Base-by-base conservation (phyloP, 768 basidiomycete genomes). In the Hypholoma sublateritium region DNA sequence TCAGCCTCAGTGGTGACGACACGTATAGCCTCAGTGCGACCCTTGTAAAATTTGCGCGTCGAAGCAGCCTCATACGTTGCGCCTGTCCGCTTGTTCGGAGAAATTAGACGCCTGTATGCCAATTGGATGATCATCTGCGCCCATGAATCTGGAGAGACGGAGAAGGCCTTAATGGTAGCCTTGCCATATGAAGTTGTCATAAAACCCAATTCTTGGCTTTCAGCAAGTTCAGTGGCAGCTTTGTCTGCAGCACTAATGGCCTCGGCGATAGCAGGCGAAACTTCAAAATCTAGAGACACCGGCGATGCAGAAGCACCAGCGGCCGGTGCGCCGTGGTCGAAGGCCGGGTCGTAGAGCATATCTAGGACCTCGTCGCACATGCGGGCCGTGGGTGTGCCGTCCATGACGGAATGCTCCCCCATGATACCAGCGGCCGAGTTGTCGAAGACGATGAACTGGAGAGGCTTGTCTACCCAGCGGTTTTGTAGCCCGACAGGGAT, bases 61-160 rank as follows among this genome's bases (percentile, higher is more conserved):
- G 91, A 87, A 34, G 94, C 94, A 55, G 93, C 89, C 73, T 98
- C 95, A 68, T 98, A 98, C n/a, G 93, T 94, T 4, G 83, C 91
- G 2, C 91, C 93, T 25, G 76, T 74, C 59, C 85, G 71, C 74
- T 79, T 76, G 36, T 77, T 71, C n/a, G 69, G 62, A 39, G 79
- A 77, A 28, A 87, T 72, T 34, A 93, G 79, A 1, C 94, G 83
- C 56, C 78, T 82, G 70, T 95, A 95, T 5, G 95, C 95, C 45
- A 98, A 76, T 69, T 98, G 95, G 49, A 95, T 80, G 66, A 94
- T 75, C 82, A 97, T 86, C 74, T 98, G 95, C 45, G 91, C 87
- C 93, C 94, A 97, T 24, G 90, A 90, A 67, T 98, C 95, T 2
- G 95, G 95, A 41, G 93, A 92, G n/a, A 90, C 85, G 34, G 89